Evolutionary conservation across 768 basidiomycete species (phyloP).

Genomic region (Cystoderma amianthinum): DNA sequence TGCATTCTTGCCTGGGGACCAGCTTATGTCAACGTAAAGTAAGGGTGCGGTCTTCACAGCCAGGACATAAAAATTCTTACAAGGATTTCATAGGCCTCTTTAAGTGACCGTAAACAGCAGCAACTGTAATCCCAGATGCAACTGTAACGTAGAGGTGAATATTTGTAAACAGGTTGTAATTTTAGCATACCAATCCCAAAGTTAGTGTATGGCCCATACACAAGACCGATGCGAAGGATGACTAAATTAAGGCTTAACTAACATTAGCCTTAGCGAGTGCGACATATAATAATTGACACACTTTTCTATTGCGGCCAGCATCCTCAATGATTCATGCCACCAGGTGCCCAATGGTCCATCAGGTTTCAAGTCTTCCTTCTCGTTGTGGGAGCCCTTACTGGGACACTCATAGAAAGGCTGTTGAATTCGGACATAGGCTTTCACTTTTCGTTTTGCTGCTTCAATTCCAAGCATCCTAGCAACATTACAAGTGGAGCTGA

Average conservation of each 20-base stretch:
- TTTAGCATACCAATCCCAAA: conserved; percentile 64
- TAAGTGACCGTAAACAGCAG: conserved; percentile 74
- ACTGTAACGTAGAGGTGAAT: no score
- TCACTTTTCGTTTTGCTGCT: conserved; percentile 72
- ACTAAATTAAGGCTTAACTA: conserved; percentile 69
- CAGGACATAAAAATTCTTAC: conserved; percentile 24
- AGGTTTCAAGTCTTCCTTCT: conserved; percentile 73
- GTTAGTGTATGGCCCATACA: conserved; percentile 78
- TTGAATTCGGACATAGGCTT: conserved; percentile 72
- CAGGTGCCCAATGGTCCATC: conserved; percentile 65
- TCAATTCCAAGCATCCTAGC: conserved; percentile 66
- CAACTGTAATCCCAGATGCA: conserved; percentile 65
- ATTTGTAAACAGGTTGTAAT: no score
- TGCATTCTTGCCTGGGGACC: conserved; percentile 73
- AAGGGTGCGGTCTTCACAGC: conserved; percentile 8
- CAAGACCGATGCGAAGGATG: conserved; percentile 65
- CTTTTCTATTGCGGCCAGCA: conserved; percentile 69
- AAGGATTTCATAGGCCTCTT: conserved; percentile 83
- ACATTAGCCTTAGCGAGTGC: conserved; percentile 7
- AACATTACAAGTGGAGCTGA: conserved; percentile 66
- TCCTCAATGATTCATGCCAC: conserved; percentile 85
- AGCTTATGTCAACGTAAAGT: no score
- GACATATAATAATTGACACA: conserved; percentile 22
- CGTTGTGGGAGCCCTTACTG: conserved; percentile 56
- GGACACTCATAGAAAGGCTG: conserved; percentile 75